phyloP scores from a whole-genome alignment of 345 rosid species.

The Populus deltoides region DNA sequence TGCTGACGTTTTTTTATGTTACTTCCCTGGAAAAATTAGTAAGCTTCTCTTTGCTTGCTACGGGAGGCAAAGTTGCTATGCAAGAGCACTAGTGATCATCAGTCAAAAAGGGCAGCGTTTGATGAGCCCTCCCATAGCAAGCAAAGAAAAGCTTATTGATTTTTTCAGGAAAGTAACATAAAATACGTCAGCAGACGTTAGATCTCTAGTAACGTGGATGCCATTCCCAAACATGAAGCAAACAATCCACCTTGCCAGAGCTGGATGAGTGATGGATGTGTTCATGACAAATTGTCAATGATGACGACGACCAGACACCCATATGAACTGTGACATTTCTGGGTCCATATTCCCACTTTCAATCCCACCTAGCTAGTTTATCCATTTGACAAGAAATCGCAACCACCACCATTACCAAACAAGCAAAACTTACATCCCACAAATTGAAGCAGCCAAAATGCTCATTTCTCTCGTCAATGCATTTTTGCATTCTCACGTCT shows the following conservation, averaged over 20 bases:
- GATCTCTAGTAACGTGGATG: neutral
- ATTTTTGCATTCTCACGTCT: neutral
- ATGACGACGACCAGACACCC: constrained; percentile 33
- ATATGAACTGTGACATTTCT: neutral
- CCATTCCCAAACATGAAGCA: neutral
- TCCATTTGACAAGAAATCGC: constrained; percentile 21
- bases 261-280: constrained; percentile 14
- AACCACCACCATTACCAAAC: constrained; percentile 22
- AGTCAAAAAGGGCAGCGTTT: neutral
- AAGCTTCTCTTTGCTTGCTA: too few relatives aligned
- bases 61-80: neutral
- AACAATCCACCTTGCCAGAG: constrained; percentile 11
- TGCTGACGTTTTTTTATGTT: too few relatives aligned
- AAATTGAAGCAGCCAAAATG: neutral
- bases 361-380: neutral
- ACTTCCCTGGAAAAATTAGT: too few relatives aligned
- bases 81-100: neutral
- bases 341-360: constrained; percentile 8
- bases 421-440: neutral
- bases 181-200: neutral
- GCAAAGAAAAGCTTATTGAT: neutral
- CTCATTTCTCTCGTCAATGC: neutral
- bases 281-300: constrained; percentile 24
- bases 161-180: neutral
- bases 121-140: neutral